Conservation (phyloP, 768 basidiomycete species). For the Termitomyces sp. region DNA sequence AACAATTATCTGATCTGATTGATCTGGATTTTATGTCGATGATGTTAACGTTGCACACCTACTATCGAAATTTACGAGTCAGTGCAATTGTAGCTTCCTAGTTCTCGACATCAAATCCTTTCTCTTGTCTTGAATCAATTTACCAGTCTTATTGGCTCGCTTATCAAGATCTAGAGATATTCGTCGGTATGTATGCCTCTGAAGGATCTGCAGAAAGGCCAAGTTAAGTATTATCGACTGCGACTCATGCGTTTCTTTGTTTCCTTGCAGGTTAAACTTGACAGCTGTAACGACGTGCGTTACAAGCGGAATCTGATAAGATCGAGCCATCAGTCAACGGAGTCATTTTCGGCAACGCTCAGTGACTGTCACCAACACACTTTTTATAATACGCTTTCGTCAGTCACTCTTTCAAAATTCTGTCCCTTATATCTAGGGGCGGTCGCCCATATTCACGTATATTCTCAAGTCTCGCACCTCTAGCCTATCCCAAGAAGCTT, state of each 20-base stretch:
- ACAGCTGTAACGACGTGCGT: neutral
- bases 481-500: neutral
- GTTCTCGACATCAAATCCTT: neutral
- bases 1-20: neutral
- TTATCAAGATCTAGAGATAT: neutral
- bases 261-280: neutral
- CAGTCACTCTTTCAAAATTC: constrained; percentile 11
- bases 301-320: neutral
- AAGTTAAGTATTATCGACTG: neutral
- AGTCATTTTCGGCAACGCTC: neutral
- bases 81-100: neutral
- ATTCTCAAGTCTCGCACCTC: constrained; percentile 1
- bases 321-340: neutral
- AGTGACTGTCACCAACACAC: neutral
- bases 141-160: neutral
- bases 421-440: constrained; percentile 9
- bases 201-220: neutral
- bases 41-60: neutral
- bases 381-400: neutral
- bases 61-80: neutral
- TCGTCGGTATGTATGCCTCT: neutral
- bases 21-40: neutral
- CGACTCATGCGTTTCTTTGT: neutral
- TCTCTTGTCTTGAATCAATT: neutral
- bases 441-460: constrained; percentile 11